phyloP scores from a whole-genome alignment of 331 rosid species.

The Malus hybrid region DNA sequence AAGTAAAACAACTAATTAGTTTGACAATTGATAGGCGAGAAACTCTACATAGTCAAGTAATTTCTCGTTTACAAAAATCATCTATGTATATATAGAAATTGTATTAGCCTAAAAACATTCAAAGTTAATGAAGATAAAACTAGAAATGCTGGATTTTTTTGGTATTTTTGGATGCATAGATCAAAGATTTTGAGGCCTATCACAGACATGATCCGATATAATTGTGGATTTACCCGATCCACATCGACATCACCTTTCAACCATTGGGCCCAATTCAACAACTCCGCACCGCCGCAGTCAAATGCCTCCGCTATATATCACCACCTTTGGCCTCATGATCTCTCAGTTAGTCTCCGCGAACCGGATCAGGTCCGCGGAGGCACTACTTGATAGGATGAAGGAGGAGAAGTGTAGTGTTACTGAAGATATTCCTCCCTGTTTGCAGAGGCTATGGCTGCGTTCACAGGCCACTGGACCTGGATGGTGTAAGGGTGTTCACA shows the following conservation, averaged over 20 bases:
- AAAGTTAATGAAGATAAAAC: not conserved
- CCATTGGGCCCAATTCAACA: no score
- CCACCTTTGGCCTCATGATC: constrained; percentile 61
- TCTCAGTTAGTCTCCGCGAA: constrained; percentile 54
- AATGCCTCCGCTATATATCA: not conserved
- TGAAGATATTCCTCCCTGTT: constrained; percentile 51
- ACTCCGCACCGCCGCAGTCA: not conserved
- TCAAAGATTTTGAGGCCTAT: not conserved
- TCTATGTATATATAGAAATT: no score
- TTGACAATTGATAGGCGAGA: no score
- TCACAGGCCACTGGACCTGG: constrained; percentile 63
- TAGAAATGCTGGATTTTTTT: no score
- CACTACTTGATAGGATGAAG: constrained; percentile 67
- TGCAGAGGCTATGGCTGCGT: constrained; percentile 75
- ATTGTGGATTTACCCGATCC: not conserved
- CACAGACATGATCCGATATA: not conserved
- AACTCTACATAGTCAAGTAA: no score
- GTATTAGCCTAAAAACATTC: not conserved
- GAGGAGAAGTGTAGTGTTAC: constrained; percentile 56
- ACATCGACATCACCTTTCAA: not conserved
- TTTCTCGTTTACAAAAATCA: no score
- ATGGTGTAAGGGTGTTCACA: constrained; percentile 40
- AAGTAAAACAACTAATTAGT: no score
- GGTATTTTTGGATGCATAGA: not conserved
- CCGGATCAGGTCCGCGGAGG: constrained; percentile 69